Evolutionary conservation across 108 stramenopile species (phyloP).

Genomic region (Cylindrotheca closterium): DNA sequence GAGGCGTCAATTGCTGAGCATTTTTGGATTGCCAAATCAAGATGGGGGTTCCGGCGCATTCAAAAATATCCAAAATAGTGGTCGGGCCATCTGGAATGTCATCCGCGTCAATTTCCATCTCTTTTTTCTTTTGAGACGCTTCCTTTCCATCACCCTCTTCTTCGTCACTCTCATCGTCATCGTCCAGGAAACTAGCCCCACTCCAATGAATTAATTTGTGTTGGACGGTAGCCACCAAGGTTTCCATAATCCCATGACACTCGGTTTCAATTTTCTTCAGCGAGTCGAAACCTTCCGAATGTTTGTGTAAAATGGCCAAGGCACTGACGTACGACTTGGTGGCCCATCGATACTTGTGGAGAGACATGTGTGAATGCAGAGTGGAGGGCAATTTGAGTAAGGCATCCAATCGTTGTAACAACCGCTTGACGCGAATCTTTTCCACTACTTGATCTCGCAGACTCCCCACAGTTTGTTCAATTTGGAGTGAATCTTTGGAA

Average conservation of each 20-base stretch:
- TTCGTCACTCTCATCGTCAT: conserved; percentile 5
- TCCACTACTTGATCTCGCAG: conserved; percentile 79
- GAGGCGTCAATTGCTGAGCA: conserved; percentile 4
- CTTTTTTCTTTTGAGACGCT: conserved; percentile 13
- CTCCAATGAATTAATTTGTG: conserved; percentile 68
- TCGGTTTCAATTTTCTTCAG: conserved; percentile 79
- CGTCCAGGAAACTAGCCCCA: conserved; percentile 26
- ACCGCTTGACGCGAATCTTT: conserved; percentile 74
- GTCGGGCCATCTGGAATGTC: conserved; percentile 47
- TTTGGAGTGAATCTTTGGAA: conserved; percentile 20
- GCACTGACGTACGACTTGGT: conserved; percentile 59
- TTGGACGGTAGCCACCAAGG: conserved; percentile 42
- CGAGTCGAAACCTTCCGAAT: conserved; percentile 81
- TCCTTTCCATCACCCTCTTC: conserved; percentile 9
- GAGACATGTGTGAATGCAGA: conserved; percentile 43
- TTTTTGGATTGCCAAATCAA: conserved; percentile 35
- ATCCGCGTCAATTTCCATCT: conserved; percentile 16
- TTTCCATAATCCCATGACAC: conserved; percentile 57
- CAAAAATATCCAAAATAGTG: conserved; percentile 73
- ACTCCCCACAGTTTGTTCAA: conserved; percentile 54
- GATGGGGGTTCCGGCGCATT: conserved; percentile 75
- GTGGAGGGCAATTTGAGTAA: conserved; percentile 77
- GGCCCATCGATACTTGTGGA: conserved; percentile 61
- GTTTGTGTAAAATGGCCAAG: conserved; percentile 68
- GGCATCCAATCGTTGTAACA: conserved; percentile 74